Evolutionary conservation across 1,284 basidiomycete genomes (phyloP).

Genomic region (Jaminaea rosea): DNA sequence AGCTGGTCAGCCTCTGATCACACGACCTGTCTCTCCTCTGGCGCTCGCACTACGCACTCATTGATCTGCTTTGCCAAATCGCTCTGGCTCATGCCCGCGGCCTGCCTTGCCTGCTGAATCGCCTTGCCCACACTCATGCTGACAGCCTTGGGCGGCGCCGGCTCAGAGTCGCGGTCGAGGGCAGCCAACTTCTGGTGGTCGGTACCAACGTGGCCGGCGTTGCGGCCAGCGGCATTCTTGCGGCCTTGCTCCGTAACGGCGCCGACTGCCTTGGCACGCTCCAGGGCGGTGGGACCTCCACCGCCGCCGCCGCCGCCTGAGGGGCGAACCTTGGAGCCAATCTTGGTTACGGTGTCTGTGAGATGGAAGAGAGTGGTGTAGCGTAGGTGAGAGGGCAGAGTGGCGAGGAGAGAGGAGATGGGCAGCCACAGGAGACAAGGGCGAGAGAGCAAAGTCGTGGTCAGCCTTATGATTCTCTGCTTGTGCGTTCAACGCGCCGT

Average conservation of each 20-base stretch:
- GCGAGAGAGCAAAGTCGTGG: neutral
- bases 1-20: too few relatives aligned
- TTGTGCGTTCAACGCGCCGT: neutral
- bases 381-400: neutral
- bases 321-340: constrained; percentile 61
- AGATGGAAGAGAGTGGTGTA: neutral
- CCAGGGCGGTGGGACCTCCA: constrained; percentile 49
- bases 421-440: neutral
- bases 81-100: constrained; percentile 74
- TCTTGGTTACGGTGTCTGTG: constrained; percentile 53
- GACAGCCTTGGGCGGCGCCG: constrained; percentile 84
- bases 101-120: constrained; percentile 72
- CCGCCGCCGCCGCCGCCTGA: constrained; percentile 58
- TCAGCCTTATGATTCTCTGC: neutral
- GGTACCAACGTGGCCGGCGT: constrained; percentile 38
- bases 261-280: constrained; percentile 49
- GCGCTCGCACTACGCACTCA: constrained; percentile 90
- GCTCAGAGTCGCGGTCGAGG: constrained; percentile 61
- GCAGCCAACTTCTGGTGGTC: constrained; percentile 45
- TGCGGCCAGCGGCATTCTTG: constrained; percentile 47
- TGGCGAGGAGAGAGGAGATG: neutral
- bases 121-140: constrained; percentile 70
- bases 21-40: too few relatives aligned
- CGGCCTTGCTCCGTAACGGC: constrained; percentile 50
- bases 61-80: constrained; percentile 88